Conservation (phyloP, 1,284 basidiomycete species). For the Veloboletus limbatus region DNA sequence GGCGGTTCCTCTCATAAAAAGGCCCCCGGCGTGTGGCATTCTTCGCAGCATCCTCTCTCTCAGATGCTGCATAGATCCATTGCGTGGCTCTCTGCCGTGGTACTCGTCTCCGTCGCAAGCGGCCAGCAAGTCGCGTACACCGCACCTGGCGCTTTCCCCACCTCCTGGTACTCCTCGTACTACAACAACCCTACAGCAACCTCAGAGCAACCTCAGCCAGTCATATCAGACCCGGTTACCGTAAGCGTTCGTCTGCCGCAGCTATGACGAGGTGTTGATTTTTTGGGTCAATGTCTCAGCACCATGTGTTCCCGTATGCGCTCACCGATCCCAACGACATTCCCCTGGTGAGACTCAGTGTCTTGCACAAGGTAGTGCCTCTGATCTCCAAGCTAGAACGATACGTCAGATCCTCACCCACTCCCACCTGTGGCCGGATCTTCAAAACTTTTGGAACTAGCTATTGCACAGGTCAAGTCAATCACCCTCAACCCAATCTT, state of each 20-base stretch:
- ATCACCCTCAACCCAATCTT: conserved; percentile 53
- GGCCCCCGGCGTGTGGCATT: background rate
- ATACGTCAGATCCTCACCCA: conserved; percentile 62
- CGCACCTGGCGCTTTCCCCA: conserved; percentile 62
- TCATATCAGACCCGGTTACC: conserved; percentile 64
- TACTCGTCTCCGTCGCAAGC: conserved; percentile 9
- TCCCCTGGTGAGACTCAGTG: conserved; percentile 36
- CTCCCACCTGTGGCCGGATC: conserved; percentile 55
- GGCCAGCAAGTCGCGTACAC: conserved; percentile 48
- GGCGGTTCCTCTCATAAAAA: conserved; percentile 14
- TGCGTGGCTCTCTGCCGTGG: conserved; percentile 3
- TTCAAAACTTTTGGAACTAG: conserved; percentile 44
- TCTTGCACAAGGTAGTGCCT: background rate
- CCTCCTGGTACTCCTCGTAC: conserved; percentile 58
- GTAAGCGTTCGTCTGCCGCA: conserved; percentile 35
- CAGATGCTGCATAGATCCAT: conserved; percentile 13
- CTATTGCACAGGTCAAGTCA: conserved; percentile 52
- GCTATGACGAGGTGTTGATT: background rate
- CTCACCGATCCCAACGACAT: conserved; percentile 61
- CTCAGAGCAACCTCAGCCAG: conserved; percentile 63
- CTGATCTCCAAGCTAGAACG: conserved; percentile 34
- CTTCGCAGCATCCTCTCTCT: background rate
- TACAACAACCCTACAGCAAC: conserved; percentile 72
- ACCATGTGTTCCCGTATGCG: conserved; percentile 51
- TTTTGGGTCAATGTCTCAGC: conserved; percentile 36